phyloP scores from a whole-genome alignment of 345 rosid species.

The Salix koriyanagi region DNA sequence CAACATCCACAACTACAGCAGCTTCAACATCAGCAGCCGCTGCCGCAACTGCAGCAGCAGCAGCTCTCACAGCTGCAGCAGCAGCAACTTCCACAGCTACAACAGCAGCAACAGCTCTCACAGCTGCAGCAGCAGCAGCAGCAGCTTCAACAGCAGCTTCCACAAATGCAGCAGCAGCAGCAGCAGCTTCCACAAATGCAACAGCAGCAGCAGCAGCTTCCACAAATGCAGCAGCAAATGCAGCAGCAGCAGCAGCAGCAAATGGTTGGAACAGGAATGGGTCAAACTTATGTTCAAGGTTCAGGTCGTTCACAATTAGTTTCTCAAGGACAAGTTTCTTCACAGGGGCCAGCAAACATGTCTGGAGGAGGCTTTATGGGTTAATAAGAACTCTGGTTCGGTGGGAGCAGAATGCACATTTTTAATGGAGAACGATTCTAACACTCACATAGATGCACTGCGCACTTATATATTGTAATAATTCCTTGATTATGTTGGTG shows the following conservation, averaged over 20 bases:
- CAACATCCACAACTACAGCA: slow-evolving; percentile 21
- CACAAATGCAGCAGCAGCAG: slow-evolving; percentile 30
- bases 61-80: slow-evolving; percentile 9
- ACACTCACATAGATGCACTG: neutral
- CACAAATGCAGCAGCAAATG: slow-evolving; percentile 20
- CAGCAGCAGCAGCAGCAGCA: slow-evolving; percentile 47
- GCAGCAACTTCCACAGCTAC: slow-evolving; percentile 15
- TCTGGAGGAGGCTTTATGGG: slow-evolving; percentile 53
- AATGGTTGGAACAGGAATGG: slow-evolving; percentile 73
- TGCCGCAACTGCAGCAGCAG: neutral
- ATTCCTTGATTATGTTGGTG: neutral
- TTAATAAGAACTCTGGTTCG: neutral
- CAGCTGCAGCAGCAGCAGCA: slow-evolving; percentile 15
- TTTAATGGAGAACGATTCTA: neutral
- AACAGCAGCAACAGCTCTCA: slow-evolving; percentile 24
- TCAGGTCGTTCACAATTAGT: slow-evolving; percentile 55
- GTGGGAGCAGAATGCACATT: neutral
- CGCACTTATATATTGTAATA: too few relatives aligned
- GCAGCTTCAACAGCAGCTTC: neutral
- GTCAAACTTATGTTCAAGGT: slow-evolving; percentile 69
- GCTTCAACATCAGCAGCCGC: neutral
- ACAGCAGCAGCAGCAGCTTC: slow-evolving; percentile 1
- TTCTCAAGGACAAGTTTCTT: slow-evolving; percentile 61
- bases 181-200: slow-evolving; percentile 19
- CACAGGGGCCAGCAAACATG: slow-evolving; percentile 66